Conservation (phyloP, 352 stramenopile genomes). For the Phytopythium kandeliae region DNA sequence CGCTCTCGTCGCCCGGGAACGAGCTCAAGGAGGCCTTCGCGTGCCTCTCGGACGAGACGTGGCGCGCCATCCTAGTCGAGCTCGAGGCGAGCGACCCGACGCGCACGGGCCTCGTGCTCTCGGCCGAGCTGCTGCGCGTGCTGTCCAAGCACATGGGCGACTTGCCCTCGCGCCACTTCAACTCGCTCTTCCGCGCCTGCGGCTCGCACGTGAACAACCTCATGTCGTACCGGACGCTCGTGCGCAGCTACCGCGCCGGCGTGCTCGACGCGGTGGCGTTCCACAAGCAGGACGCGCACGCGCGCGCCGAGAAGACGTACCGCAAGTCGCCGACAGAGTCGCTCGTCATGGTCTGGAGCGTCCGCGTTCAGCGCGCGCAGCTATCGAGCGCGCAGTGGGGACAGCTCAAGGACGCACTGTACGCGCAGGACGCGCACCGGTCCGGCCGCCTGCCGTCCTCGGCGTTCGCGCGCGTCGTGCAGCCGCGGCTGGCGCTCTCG, state of each 20-base stretch:
- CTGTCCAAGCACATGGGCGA: constrained; percentile 53
- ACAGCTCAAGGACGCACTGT: constrained; percentile 50
- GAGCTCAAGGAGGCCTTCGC: constrained; percentile 75
- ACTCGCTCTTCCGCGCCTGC: constrained; percentile 54
- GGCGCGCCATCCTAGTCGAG: constrained; percentile 63
- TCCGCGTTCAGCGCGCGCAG: constrained; percentile 47
- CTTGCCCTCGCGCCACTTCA: constrained; percentile 45
- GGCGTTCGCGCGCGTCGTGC: constrained; percentile 43
- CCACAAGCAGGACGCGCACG: constrained; percentile 40
- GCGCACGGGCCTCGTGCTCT: constrained; percentile 53
- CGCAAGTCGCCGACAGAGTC: constrained; percentile 64
- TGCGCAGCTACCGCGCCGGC: constrained; percentile 55
- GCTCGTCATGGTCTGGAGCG: constrained; percentile 65
- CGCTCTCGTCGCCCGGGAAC: constrained; percentile 54
- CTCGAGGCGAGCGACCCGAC: constrained; percentile 49
- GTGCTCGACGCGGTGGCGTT: constrained; percentile 56
- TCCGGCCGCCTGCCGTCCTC: constrained; percentile 41
- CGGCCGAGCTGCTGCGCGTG: constrained; percentile 57
- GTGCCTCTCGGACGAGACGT: constrained; percentile 40
- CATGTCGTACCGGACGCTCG: constrained; percentile 63
- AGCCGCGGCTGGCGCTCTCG: constrained; percentile 34
- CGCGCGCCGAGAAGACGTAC: constrained; percentile 30
- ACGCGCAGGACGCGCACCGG: constrained; percentile 33
- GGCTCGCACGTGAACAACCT: constrained; percentile 60
- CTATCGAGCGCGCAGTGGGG: constrained; percentile 32